Conservation (phyloP, 768 basidiomycete species). For the Phaeolepiota aurea region DNA sequence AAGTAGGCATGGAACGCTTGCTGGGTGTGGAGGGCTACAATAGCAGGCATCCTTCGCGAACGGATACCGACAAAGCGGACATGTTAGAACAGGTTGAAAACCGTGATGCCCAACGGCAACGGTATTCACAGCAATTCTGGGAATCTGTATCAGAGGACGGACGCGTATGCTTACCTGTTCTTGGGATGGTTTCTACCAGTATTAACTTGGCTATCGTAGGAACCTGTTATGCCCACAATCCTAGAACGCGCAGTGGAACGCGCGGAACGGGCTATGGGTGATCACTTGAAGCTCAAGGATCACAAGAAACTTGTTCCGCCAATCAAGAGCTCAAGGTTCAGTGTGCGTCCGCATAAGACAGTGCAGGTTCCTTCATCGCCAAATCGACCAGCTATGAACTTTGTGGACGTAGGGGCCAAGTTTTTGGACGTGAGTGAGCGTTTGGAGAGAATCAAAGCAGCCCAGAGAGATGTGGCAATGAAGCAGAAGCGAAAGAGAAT, state of each 20-base stretch:
- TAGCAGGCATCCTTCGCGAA: slow-evolving; percentile 14
- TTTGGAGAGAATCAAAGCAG: slow-evolving; percentile 32
- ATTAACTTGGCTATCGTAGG: slow-evolving; percentile 26
- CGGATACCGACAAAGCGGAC: slow-evolving; percentile 56
- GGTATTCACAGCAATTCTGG: slow-evolving; percentile 72
- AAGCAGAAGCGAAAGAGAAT: background rate
- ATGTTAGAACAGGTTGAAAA: slow-evolving; percentile 47
- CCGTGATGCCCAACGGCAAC: slow-evolving; percentile 46
- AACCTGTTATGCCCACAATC: slow-evolving; percentile 50
- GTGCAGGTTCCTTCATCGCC: slow-evolving; percentile 25
- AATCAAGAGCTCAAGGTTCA: slow-evolving; percentile 23
- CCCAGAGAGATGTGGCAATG: background rate
- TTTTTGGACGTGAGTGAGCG: slow-evolving; percentile 55
- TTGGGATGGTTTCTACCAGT: background rate
- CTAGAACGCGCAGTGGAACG: slow-evolving; percentile 39
- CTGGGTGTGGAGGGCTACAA: slow-evolving; percentile 29
- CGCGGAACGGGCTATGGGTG: slow-evolving; percentile 24
- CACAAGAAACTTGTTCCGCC: slow-evolving; percentile 30
- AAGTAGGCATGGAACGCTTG: slow-evolving; percentile 72
- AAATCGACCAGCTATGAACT: slow-evolving; percentile 51
- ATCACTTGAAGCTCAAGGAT: slow-evolving; percentile 26
- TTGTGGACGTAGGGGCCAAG: slow-evolving; percentile 68
- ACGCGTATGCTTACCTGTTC: slow-evolving; percentile 32
- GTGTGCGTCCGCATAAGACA: too few relatives aligned
- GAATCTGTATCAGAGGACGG: slow-evolving; percentile 66